Conservation (phyloP, 140 eudicot genomes). For the Ambrosia hybrid region DNA sequence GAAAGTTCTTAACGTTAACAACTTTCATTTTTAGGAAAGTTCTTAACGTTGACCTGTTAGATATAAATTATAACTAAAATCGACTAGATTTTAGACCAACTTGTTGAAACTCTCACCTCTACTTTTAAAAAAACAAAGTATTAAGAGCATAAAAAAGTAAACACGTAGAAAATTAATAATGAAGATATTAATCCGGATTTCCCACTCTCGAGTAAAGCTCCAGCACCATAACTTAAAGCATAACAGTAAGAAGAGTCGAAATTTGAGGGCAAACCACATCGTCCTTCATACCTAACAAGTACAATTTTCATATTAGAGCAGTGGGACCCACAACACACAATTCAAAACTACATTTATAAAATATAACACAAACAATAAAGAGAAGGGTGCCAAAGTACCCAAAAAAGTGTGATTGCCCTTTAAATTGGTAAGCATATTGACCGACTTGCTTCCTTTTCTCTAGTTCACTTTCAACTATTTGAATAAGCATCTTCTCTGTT, state of each 20-base stretch:
- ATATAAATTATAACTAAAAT: too few relatives aligned
- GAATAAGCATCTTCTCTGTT: constrained; percentile 97
- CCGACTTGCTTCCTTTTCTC: constrained; percentile 65
- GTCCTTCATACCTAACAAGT: constrained; percentile 46
- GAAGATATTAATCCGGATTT: constrained; percentile 79
- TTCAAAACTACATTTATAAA: too few relatives aligned
- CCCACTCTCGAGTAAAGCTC: constrained; percentile 83
- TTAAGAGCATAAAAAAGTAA: background rate
- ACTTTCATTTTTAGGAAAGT: too few relatives aligned
- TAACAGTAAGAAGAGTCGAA: constrained; percentile 87
- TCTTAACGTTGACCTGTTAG: too few relatives aligned
- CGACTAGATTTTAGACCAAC: too few relatives aligned
- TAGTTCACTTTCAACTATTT: constrained; percentile 93
- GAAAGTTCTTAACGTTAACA: too few relatives aligned
- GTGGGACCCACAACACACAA: too few relatives aligned
- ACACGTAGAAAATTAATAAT: constrained; percentile 52
- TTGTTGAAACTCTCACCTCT: too few relatives aligned
- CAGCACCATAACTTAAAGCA: constrained; percentile 95
- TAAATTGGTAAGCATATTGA: constrained; percentile 53
- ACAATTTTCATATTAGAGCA: too few relatives aligned
- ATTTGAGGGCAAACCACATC: constrained; percentile 93
- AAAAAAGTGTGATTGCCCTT: constrained; percentile 92
- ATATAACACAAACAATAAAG: too few relatives aligned
- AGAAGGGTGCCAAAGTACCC: constrained; percentile 45
- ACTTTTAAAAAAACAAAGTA: too few relatives aligned